Percentiles rank a stretch among this genome's conserved stretches.
Conservation (phyloP, 2,329 filamentous ascomycete genomes). For the Verruconis gallopava region DNA sequence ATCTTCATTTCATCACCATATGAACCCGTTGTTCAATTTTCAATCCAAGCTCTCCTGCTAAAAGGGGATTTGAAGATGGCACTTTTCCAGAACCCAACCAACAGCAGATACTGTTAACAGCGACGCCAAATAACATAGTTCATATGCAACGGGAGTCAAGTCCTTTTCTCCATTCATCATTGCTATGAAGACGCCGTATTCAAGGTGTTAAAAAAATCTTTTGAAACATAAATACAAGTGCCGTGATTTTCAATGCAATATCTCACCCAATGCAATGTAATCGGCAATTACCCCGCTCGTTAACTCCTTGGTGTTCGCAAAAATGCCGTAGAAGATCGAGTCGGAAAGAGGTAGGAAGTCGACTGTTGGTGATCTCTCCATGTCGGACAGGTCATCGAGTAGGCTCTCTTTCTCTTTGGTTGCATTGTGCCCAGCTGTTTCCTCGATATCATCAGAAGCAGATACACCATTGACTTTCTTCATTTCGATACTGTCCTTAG, state of each 20-base stretch:
- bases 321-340: neutral
- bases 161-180: too few relatives aligned
- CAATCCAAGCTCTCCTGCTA: too few relatives aligned
- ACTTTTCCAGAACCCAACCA: too few relatives aligned
- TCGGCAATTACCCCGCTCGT: neutral
- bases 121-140: too few relatives aligned
- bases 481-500: neutral
- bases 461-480: neutral
- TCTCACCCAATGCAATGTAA: neutral
- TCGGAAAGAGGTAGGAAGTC: neutral
- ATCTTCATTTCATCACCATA: too few relatives aligned
- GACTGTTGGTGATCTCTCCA: neutral
- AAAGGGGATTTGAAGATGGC: too few relatives aligned
- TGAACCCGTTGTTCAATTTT: too few relatives aligned
- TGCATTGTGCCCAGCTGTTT: neutral
- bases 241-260: constrained; percentile 3
- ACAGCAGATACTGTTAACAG: too few relatives aligned
- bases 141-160: too few relatives aligned
- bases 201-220: too few relatives aligned
- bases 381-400: neutral
- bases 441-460: neutral
- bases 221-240: too few relatives aligned
- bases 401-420: neutral
- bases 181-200: too few relatives aligned
- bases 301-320: neutral